Percentiles rank a stretch among this genome's conserved stretches.
phyloP scores from a whole-genome alignment of 108 stramenopile species.

The Skeletonema grethae region DNA sequence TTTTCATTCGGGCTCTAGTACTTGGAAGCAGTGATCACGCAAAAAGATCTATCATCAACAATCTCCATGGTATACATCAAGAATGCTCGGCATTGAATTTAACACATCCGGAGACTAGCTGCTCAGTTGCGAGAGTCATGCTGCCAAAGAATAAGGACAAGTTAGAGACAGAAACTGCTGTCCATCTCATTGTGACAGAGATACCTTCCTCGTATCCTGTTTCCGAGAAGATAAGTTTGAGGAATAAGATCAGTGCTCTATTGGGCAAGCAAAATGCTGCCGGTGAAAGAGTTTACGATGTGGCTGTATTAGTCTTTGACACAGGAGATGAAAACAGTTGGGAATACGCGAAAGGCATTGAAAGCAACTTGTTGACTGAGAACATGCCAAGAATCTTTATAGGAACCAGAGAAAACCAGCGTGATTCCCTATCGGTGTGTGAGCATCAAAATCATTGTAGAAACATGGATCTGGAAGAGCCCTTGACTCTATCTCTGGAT shows the following conservation, averaged over 20 bases:
- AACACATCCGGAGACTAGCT: conserved; percentile 35
- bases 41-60: conserved; percentile 49
- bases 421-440: not conserved
- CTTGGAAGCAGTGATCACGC: conserved; percentile 64
- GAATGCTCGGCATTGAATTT: not conserved
- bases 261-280: conserved; percentile 18
- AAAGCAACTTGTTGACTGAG: conserved; percentile 54
- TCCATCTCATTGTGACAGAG: conserved; percentile 75
- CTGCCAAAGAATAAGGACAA: conserved; percentile 12
- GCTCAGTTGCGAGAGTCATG: conserved; percentile 52
- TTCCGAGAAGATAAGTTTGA: conserved; percentile 17
- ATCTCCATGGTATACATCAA: conserved; percentile 34
- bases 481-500: conserved; percentile 53
- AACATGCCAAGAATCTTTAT: conserved; percentile 74
- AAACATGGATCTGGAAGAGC: conserved; percentile 68
- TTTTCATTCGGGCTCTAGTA: conserved; percentile 63
- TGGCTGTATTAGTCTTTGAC: conserved; percentile 74
- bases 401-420: conserved; percentile 34
- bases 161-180: conserved; percentile 49
- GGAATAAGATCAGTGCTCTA: conserved; percentile 38
- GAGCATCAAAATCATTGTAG: conserved; percentile 57
- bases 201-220: conserved; percentile 54
- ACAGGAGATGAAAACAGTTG: conserved; percentile 57
- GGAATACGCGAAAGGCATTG: conserved; percentile 59
- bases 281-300: conserved; percentile 50